Percentiles rank a stretch among this genome's conserved stretches.
phyloP scores from a whole-genome alignment of 1,284 basidiomycete genomes.

The Cryptococcus sp. region DNA sequence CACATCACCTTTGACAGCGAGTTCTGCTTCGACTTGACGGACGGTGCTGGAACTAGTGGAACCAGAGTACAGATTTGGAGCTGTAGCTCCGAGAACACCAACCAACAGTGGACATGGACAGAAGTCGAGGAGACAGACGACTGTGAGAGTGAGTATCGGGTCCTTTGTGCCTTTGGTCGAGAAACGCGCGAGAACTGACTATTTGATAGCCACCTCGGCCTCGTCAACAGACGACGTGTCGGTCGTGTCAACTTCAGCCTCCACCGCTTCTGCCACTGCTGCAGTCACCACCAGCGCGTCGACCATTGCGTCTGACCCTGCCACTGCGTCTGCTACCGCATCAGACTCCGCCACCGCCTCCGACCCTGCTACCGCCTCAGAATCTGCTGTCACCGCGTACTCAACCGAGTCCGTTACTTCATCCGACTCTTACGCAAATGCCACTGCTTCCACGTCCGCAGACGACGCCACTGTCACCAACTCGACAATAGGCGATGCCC shows the following conservation, averaged over 20 bases:
- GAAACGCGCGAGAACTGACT: neutral
- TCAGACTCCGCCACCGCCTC: constrained; percentile 10
- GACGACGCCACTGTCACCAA: neutral
- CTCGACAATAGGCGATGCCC: neutral
- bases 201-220: neutral
- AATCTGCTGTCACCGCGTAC: constrained; percentile 13
- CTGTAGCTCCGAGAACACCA: constrained; percentile 36
- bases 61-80: constrained; percentile 37
- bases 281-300: constrained; percentile 6
- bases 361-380: constrained; percentile 12
- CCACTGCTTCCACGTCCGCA: constrained; percentile 13
- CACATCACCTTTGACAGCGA: constrained; percentile 36
- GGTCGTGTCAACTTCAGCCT: constrained; percentile 4
- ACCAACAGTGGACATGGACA: constrained; percentile 44
- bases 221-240: constrained; percentile 2
- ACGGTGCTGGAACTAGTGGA: constrained; percentile 27
- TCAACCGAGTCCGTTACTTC: neutral
- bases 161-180: neutral
- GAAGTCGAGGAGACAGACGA: constrained; percentile 40
- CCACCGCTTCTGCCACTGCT: constrained; percentile 3
- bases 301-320: neutral
- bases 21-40: constrained; percentile 37
- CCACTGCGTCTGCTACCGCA: neutral
- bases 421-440: constrained; percentile 2
- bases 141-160: constrained; percentile 19